Base-by-base conservation (phyloP, 352 stramenopile species). In the Phytopythium boreale region DNA sequence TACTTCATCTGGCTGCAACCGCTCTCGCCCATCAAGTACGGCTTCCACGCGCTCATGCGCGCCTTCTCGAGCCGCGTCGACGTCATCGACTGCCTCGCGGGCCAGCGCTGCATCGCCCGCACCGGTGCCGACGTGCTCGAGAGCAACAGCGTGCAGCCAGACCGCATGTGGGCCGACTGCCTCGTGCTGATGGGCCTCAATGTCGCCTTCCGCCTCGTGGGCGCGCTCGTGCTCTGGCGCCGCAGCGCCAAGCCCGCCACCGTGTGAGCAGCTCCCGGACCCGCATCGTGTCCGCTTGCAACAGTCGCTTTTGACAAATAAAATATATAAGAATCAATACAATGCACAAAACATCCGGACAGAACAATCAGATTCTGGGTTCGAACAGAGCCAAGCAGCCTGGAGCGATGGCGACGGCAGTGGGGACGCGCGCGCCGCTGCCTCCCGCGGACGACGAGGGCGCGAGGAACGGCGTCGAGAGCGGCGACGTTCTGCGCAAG, bases 1-100 rank as follows among this genome's bases (percentile, higher is more conserved):
- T 74, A 74, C 65, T 79, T 76, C 44, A 66, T 70, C 49, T 79
- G 71, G 71, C 56, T 79, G n/a, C 65, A 74, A 58, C 56, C 65
- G 36, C 67, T 79, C 37, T 77, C 71, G 47, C 69, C 69, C n/a
- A 77, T 79, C 52, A 76, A 74, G 55, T 77, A 79, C 65, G 53
- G 51, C 50, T 80, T 74, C 44, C 64, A 76, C 50, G 67, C 56
- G 17, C 61, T 80, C 64, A 77, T 76, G 69, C 70, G 72, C 24
- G 67, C 64, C 29, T 77, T 72, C 60, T 80, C 70, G 72, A 69
- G 26, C 39, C 47, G 36, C 34, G 63, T 80, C 10, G 20, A 61
- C 15, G 34, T 31, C 36, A 80, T 80, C 64, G 56, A 56, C 19
- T 78, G 73, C 56, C 49, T 64, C 34, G 47, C 29, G 22, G 41